These are phyloP conservation scores for Trichoderma sp. DNA, from an alignment of 2,329 filamentous ascomycete species.

Conservation along the genomic window DNA sequence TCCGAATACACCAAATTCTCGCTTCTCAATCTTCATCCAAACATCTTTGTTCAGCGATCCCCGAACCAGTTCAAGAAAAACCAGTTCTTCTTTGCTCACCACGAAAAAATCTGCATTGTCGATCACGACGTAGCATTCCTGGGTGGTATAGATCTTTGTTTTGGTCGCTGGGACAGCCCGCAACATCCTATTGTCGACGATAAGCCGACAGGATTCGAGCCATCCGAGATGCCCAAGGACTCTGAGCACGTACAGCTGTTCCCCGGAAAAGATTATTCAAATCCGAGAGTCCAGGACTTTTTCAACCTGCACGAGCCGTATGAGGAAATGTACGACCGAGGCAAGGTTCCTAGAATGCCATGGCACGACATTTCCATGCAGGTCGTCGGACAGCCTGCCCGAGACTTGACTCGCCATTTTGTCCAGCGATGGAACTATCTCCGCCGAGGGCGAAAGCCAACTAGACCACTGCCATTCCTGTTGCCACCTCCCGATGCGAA, in stretches of 20 bases:
- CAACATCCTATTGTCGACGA: slow-evolving; percentile 90
- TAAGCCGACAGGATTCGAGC: slow-evolving; percentile 91
- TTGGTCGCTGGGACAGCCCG: slow-evolving; percentile 95
- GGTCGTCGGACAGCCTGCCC: slow-evolving; percentile 89
- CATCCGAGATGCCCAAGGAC: slow-evolving; percentile 71
- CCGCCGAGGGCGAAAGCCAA: slow-evolving; percentile 86
- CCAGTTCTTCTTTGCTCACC: slow-evolving; percentile 98
- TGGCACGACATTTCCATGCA: slow-evolving; percentile 99
- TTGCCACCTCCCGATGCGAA: slow-evolving; percentile 92
- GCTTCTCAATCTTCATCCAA: slow-evolving; percentile 88
- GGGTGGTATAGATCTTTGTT: slow-evolving; percentile 93
- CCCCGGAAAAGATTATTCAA: slow-evolving; percentile 98
- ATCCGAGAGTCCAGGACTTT: slow-evolving; percentile 92
- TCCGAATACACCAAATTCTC: slow-evolving; percentile 98
- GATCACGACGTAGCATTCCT: slow-evolving; percentile 96
- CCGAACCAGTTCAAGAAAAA: slow-evolving; percentile 98
- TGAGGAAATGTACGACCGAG: slow-evolving; percentile 97
- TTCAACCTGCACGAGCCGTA: slow-evolving; percentile 91
- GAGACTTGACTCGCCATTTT: slow-evolving; percentile 92
- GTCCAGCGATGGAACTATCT: slow-evolving; percentile 99
- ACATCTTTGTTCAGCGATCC: slow-evolving; percentile 92
- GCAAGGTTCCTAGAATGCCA: slow-evolving; percentile 86
- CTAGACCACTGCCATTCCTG: slow-evolving; percentile 87
- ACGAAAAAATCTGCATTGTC: slow-evolving; percentile 96
- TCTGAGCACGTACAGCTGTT: slow-evolving; percentile 93